phyloP scores from a whole-genome alignment of 2,329 filamentous ascomycete genomes.

The Botrytis deweyae region DNA sequence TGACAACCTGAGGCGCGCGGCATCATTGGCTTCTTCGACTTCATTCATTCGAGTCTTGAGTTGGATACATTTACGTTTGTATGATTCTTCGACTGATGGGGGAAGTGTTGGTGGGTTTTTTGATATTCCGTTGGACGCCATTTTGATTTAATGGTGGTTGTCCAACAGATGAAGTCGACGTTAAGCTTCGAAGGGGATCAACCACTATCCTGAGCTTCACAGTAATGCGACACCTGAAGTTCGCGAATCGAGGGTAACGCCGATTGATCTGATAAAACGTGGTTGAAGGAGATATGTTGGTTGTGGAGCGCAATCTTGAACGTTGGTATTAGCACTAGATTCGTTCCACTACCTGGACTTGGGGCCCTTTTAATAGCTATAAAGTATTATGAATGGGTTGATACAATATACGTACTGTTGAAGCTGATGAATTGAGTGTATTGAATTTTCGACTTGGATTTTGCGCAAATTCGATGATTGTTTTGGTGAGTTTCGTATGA shows the following conservation, averaged over 20 bases:
- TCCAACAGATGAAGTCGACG: not conserved
- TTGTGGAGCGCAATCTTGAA: not conserved
- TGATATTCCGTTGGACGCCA: conserved; percentile 21
- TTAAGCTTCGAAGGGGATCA: not conserved
- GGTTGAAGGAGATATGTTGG: not conserved
- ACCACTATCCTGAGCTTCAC: conserved; percentile 3
- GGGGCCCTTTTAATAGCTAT: conserved; percentile 10
- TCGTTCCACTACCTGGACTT: conserved; percentile 4
- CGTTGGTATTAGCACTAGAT: conserved; percentile 6
- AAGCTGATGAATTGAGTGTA: not conserved
- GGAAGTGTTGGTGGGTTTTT: conserved; percentile 62
- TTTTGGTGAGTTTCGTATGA: not conserved
- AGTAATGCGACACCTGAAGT: not conserved
- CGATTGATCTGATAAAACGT: not conserved
- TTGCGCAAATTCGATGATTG: not conserved
- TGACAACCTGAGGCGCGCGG: conserved; percentile 72
- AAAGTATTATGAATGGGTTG: conserved; percentile 5
- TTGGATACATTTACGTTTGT: conserved; percentile 94
- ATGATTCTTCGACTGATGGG: conserved; percentile 91
- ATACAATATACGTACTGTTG: not conserved
- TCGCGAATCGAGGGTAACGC: not conserved
- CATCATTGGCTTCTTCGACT: conserved; percentile 88
- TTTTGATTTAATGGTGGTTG: not conserved
- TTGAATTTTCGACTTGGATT: not conserved
- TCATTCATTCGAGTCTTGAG: conserved; percentile 88